phyloP scores from a whole-genome alignment of 2,329 filamentous ascomycete species.

The Fusarium sp. region DNA sequence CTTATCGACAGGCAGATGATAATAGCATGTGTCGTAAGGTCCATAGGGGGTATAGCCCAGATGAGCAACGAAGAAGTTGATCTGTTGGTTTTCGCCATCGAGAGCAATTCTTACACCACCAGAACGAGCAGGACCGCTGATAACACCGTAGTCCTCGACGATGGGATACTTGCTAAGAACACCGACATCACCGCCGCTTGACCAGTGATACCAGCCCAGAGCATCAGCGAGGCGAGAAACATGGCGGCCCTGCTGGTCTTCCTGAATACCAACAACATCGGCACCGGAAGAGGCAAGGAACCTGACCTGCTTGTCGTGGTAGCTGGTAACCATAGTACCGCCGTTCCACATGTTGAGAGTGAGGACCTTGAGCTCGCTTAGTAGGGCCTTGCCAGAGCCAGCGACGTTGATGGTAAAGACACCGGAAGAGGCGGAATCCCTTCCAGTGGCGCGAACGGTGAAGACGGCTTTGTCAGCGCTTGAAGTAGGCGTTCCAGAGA shows the following conservation, averaged over 20 bases:
- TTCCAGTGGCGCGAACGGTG: conserved; percentile 43
- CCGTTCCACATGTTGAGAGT: conserved; percentile 54
- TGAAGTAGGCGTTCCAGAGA: conserved; percentile 48
- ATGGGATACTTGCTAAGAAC: conserved; percentile 54
- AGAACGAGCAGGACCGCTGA: conserved; percentile 27
- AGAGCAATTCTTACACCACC: conserved; percentile 49
- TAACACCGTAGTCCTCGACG: conserved; percentile 41
- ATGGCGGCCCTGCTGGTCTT: conserved; percentile 44
- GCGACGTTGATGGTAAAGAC: conserved; percentile 47
- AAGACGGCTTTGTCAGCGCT: conserved; percentile 33
- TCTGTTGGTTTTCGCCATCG: conserved; percentile 43
- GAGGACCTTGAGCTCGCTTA: conserved; percentile 49
- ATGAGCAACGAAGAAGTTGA: conserved; percentile 51
- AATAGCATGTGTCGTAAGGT: conserved; percentile 55
- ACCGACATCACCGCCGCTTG: conserved; percentile 44
- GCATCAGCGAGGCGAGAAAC: conserved; percentile 48
- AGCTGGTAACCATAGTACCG: conserved; percentile 48
- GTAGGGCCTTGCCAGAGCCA: conserved; percentile 39
- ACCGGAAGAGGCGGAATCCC: conserved; percentile 39
- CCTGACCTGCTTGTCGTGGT: conserved; percentile 51
- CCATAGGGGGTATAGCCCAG: conserved; percentile 53
- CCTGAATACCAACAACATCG: conserved; percentile 53
- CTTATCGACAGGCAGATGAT: conserved; percentile 45
- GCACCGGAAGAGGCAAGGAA: conserved; percentile 46
- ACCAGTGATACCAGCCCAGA: conserved; percentile 52